Evolutionary conservation across 2,329 filamentous ascomycete genomes (phyloP).

Genomic region (Zalaria sp.): DNA sequence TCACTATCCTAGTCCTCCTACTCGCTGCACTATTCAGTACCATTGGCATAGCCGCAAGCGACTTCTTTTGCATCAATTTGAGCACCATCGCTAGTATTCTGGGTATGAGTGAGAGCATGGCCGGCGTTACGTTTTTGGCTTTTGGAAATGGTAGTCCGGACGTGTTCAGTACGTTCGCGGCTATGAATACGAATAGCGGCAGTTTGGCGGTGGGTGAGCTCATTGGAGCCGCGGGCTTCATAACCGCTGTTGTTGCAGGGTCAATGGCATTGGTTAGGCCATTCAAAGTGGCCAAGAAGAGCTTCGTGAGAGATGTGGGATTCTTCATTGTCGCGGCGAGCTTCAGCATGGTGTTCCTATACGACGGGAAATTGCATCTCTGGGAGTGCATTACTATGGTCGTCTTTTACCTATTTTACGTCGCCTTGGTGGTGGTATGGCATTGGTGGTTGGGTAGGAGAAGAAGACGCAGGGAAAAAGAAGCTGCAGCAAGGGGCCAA

Average conservation of each 20-base stretch:
- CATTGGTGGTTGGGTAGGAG: slow-evolving; percentile 68
- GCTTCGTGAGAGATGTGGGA: slow-evolving; percentile 78
- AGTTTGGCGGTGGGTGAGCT: slow-evolving; percentile 91
- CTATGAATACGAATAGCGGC: slow-evolving; percentile 94
- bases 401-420: slow-evolving; percentile 79
- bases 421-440: slow-evolving; percentile 75
- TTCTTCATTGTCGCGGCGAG: slow-evolving; percentile 82
- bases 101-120: slow-evolving; percentile 89
- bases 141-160: slow-evolving; percentile 97
- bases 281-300: slow-evolving; percentile 78
- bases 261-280: slow-evolving; percentile 96
- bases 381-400: slow-evolving; percentile 94
- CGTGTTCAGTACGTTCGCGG: slow-evolving; percentile 96
- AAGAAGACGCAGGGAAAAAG: slow-evolving; percentile 47
- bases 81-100: slow-evolving; percentile 82
- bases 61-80: slow-evolving; percentile 96
- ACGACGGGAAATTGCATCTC: slow-evolving; percentile 66
- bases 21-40: slow-evolving; percentile 84
- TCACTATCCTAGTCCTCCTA: slow-evolving; percentile 67
- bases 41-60: slow-evolving; percentile 92
- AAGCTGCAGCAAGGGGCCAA: slow-evolving; percentile 60
- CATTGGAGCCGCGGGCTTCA: slow-evolving; percentile 89
- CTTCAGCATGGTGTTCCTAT: slow-evolving; percentile 78
- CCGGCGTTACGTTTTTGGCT: slow-evolving; percentile 89
- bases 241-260: slow-evolving; percentile 88